phyloP scores from a whole-genome alignment of 2,329 filamentous ascomycete species.

The Cytospora piceae region DNA sequence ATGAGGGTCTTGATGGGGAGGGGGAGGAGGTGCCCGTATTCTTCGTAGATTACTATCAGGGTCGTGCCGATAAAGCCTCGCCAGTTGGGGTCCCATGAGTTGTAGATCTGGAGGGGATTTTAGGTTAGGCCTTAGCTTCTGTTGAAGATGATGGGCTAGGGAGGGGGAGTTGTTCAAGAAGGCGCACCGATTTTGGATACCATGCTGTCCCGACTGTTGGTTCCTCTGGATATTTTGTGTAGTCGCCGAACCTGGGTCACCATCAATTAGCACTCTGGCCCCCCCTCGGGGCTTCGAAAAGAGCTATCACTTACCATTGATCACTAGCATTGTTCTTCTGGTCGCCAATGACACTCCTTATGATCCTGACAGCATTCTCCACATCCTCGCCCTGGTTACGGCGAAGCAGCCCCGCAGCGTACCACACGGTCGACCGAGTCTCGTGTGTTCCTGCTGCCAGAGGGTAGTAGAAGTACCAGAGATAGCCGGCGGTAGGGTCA shows the following conservation, averaged over 20 bases:
- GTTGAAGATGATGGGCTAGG: neutral
- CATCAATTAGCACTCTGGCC: neutral
- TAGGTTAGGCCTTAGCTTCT: neutral
- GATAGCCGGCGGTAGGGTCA: conserved; percentile 54
- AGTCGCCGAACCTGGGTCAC: conserved; percentile 48
- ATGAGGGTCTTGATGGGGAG: conserved; percentile 47
- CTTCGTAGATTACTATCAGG: conserved; percentile 61
- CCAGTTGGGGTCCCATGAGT: conserved; percentile 68
- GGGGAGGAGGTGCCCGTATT: conserved; percentile 54
- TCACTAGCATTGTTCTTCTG: conserved; percentile 56
- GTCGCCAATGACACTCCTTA: conserved; percentile 55
- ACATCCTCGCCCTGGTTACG: conserved; percentile 55
- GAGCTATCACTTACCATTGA: conserved; percentile 53
- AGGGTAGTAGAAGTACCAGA: conserved; percentile 52
- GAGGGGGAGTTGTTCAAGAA: neutral
- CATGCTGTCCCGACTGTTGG: conserved; percentile 56
- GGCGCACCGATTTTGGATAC: conserved; percentile 43
- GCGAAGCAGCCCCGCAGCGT: conserved; percentile 60
- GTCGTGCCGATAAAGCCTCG: conserved; percentile 64
- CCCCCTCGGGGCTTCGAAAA: too few species aligned
- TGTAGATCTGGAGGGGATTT: conserved; percentile 48
- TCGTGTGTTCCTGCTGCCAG: conserved; percentile 59
- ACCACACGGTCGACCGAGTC: conserved; percentile 62
- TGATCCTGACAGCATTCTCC: conserved; percentile 55
- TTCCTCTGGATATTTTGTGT: conserved; percentile 59